Base-by-base conservation (phyloP, 306 rosid species). In the Cicer yamashitae region DNA sequence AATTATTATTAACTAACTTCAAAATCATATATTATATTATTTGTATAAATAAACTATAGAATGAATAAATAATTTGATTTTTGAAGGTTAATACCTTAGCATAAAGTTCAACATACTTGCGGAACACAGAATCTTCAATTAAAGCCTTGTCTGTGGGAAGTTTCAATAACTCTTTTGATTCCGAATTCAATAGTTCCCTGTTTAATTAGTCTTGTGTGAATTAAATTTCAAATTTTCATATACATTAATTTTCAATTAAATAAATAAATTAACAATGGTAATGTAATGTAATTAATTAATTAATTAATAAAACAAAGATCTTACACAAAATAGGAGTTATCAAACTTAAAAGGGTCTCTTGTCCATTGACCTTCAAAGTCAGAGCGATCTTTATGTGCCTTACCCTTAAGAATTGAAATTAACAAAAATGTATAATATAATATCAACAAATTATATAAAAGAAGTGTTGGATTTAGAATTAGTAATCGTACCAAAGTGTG, bases 331-430 rank as follows among this genome's bases (percentile, higher is more conserved):
- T 91, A 94, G 20, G 97, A 93, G 77, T 94, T 91, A 76, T 94
- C 96, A 59, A 94, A 94, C 87, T 91, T 91, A 56, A 67, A 48
- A 62, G 87, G 88, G 9, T 85, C 83, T 78, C 80, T 85, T 78
- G 97, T 94, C 99, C 99, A 89, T 59, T 84, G 84, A 13, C 96
- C 94, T 44, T 92, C 87, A 83, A 94, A 94, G 77, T 75, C 82
- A n/a, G 97, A 90, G 64, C 97, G 89, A 17, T 94, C 96, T 70
- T 7, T 52, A 74, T 89, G 93, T 61, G 96, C 96, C 78, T 70
- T 89, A 59, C 96, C 97, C 97, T 94, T 54, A 47, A 77, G n/a
- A 71, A 68, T 54, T 54, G 9, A 76, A 69, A 54, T 85, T 7
- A 52, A 52, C 11, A 52, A 52, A 15, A 51, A 14, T 13, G 14